These are phyloP conservation scores for Pseudonectria foliicola DNA, from an alignment of 2,329 filamentous ascomycete genomes.

Conservation along the genomic window DNA sequence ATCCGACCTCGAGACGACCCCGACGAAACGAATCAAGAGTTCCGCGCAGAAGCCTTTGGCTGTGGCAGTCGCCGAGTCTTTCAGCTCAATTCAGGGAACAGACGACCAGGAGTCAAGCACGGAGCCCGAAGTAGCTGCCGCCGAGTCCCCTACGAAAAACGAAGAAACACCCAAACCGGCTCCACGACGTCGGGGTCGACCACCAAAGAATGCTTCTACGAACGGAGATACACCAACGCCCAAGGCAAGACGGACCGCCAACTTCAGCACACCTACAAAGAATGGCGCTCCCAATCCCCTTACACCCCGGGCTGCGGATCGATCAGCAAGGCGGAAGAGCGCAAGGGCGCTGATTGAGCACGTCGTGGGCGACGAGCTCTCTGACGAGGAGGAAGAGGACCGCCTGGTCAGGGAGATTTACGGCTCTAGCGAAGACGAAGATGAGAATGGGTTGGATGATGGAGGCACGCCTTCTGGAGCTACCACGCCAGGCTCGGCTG, in stretches of 20 bases:
- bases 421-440: constrained; percentile 46
- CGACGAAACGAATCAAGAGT: constrained; percentile 26
- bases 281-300: constrained; percentile 26
- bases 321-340: constrained; percentile 82
- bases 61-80: constrained; percentile 5
- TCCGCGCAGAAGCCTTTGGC: constrained; percentile 9
- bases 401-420: constrained; percentile 64
- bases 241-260: constrained; percentile 25
- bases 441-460: constrained; percentile 27
- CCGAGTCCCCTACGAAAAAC: constrained; percentile 9
- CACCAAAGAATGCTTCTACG: constrained; percentile 21
- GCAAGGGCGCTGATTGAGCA: constrained; percentile 68
- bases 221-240: constrained; percentile 31
- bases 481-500: constrained; percentile 27
- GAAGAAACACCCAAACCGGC: constrained; percentile 26
- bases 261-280: constrained; percentile 34
- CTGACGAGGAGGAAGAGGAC: constrained; percentile 68
- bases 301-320: constrained; percentile 70
- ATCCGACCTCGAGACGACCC: constrained; percentile 22
- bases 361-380: constrained; percentile 54
- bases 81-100: no score
- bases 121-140: constrained; percentile 11
- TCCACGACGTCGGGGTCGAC: constrained; percentile 29
- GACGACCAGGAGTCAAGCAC: constrained; percentile 15
- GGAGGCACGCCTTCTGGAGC: constrained; percentile 10